Base-by-base conservation (phyloP, 306 rosid species). In the Malus fusca region DNA sequence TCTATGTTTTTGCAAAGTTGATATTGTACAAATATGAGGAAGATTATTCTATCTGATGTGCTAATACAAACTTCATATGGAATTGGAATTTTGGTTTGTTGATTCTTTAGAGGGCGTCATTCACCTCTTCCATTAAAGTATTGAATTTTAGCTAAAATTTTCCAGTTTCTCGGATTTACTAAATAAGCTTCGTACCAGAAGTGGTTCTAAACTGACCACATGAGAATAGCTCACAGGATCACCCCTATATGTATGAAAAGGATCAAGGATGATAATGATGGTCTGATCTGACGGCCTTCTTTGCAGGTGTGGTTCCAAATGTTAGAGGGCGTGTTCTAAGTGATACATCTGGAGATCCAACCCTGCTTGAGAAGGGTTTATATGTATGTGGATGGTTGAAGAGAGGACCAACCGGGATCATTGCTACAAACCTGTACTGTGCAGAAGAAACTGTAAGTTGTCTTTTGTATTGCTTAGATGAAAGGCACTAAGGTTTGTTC, bases 391-490 rank as follows among this genome's bases (percentile, higher is more conserved):
- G 98, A 67, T 92, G 98, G 97, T 88, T 95, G 86, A 92, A 92
- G 88, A 88, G 98, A 87, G 97, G 96, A 68, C 98, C 97, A n/a
- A 90, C 91, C n/a, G 97, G 98, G 76, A 92, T 95, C 82, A 80
- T 95, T 83, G 98, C 87, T 66, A 88, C 97, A 85, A 92, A 92
- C 91, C 92, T 89, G 48, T 76, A 90, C 56, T 92, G 96, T 77
- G 97, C 97, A 17, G 96, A 92, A 88, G 96, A 95, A 87, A 95
- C 97, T 58, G 96, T 95, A 81, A 66, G 96, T 71, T 11, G 48
- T 66, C 60, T 63, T 37, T 46, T 72, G 23, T 37, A 37, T 33
- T 73, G 18, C 15, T n/a, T 56, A 43, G 51, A 60, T 37, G 40
- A 18, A 15, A 23, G 22, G 12, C 23, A 22, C 23, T 19, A 66